Evolutionary conservation across 257 asterid genomes (phyloP).

Genomic region (Gardenia jasminoides): DNA sequence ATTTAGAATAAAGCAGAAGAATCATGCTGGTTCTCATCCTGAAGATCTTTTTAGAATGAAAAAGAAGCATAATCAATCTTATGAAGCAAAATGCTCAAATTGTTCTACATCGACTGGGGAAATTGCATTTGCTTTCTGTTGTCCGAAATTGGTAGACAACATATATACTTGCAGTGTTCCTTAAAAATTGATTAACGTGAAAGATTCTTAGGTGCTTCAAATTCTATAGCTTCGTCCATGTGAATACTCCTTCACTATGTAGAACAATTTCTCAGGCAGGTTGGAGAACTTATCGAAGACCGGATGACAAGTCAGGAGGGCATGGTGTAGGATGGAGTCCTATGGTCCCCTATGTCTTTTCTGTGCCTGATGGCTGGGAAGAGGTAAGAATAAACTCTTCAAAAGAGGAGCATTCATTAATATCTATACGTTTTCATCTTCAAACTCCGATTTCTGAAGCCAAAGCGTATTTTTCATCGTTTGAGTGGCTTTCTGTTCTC

Average conservation of each 20-base stretch:
- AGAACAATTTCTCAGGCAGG: constrained; percentile 77
- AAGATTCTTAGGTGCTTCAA: background rate
- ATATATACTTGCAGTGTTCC: background rate
- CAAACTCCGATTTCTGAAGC: background rate
- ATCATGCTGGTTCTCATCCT: background rate
- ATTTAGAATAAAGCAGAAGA: background rate
- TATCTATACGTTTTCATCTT: background rate
- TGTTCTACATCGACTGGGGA: background rate
- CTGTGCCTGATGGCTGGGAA: constrained; percentile 81
- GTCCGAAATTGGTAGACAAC: background rate
- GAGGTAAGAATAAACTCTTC: constrained; percentile 46
- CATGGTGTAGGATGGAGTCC: constrained; percentile 99
- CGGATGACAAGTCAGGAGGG: constrained; percentile 95
- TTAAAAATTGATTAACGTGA: background rate
- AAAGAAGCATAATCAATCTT: background rate
- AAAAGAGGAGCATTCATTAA: background rate
- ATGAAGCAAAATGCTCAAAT: background rate
- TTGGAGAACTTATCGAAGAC: constrained; percentile 95
- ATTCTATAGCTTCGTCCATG: constrained; percentile 5
- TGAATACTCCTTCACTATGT: constrained; percentile 37
- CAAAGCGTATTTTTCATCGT: background rate
- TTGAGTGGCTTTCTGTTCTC: background rate
- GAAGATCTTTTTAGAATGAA: background rate
- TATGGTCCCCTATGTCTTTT: constrained; percentile 70
- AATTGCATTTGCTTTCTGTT: background rate